These are phyloP conservation scores for Vaccinium macrocarpon DNA, from an alignment of 148 eudicot genomes.

Conservation along the genomic window DNA sequence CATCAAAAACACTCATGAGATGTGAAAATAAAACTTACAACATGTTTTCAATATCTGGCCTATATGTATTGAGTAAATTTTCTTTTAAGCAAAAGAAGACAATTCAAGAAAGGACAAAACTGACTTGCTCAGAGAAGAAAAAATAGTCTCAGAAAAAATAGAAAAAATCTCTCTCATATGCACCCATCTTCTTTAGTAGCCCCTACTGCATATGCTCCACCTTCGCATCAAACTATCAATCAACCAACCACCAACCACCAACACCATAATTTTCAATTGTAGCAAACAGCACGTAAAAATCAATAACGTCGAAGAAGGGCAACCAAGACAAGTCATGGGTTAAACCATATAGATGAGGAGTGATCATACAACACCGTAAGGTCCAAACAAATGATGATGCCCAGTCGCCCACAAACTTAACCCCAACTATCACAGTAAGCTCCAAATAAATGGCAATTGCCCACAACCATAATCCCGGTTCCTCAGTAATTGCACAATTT, in stretches of 20 bases:
- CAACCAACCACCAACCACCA: no score
- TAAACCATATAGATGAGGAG: background rate
- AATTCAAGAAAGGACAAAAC: background rate
- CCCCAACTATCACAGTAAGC: background rate
- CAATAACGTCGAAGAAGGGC: background rate
- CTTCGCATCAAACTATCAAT: no score
- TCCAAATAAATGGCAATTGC: background rate
- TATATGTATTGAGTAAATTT: background rate
- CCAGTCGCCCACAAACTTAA: background rate
- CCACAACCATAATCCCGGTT: background rate
- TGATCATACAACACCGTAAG: background rate
- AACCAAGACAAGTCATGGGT: background rate
- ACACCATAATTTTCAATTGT: background rate
- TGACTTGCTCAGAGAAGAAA: background rate
- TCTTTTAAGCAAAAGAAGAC: background rate
- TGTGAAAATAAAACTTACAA: background rate
- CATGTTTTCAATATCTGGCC: background rate
- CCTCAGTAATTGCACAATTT: background rate
- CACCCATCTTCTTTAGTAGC: background rate
- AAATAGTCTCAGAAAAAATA: background rate
- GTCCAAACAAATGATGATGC: background rate
- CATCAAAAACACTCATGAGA: conserved; percentile 5
- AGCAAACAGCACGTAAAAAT: background rate
- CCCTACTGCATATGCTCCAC: no score
- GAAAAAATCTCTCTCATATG: background rate